Conservation (phyloP, 495 filamentous ascomycete genomes). For the Penicillium chermesinum region DNA sequence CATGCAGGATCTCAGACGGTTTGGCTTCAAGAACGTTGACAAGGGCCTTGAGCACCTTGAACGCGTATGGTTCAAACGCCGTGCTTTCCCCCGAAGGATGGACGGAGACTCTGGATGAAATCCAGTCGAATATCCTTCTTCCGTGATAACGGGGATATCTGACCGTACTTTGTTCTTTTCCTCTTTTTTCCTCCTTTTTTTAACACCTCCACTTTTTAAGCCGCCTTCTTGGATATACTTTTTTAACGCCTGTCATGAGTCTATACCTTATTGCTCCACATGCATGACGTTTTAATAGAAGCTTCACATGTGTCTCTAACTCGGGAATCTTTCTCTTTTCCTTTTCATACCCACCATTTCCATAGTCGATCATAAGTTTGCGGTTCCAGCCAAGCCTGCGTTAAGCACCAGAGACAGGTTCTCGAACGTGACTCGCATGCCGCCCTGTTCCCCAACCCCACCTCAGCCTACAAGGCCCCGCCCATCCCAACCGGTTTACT, state of each 20-base stretch:
- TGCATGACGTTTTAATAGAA: background rate
- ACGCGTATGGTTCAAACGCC: conserved; percentile 34
- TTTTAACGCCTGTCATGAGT: background rate
- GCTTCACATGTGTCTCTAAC: too few species aligned
- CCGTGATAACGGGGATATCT: background rate
- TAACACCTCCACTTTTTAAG: too few species aligned
- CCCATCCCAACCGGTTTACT: conserved; percentile 1
- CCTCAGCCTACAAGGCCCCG: too few species aligned
- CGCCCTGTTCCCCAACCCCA: background rate
- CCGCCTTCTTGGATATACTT: background rate
- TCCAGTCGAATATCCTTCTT: conserved; percentile 30
- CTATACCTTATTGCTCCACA: background rate
- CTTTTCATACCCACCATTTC: too few species aligned
- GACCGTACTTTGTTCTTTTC: background rate
- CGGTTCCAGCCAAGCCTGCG: too few species aligned
- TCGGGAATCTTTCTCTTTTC: too few species aligned
- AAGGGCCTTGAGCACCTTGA: conserved; percentile 33
- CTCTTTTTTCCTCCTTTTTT: too few species aligned
- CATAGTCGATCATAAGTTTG: too few species aligned
- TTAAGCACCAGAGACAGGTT: too few species aligned
- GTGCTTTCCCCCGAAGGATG: conserved; percentile 35
- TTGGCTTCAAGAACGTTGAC: conserved; percentile 41
- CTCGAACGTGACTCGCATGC: too few species aligned
- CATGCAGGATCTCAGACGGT: conserved; percentile 32
- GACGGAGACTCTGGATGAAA: conserved; percentile 35